Base-by-base conservation (phyloP, 352 stramenopile species). In the Pythium volutum region DNA sequence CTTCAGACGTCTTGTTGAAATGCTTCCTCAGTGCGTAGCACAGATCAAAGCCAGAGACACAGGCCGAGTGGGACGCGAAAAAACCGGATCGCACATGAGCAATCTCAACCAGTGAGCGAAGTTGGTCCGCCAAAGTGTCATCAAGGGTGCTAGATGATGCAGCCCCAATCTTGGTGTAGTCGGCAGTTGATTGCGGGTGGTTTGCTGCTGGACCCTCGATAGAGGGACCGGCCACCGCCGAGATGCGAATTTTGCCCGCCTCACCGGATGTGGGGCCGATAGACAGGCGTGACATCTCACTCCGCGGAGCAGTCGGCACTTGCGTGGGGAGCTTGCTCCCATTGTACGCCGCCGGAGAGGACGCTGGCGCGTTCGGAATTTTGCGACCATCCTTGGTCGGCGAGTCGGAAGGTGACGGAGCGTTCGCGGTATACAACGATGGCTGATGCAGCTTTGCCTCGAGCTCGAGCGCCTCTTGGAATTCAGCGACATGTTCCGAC, bases 361-460 rank as follows among this genome's bases (percentile, higher is more conserved):
- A 87, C 23, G 57, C 66, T n/a, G 77, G 67, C 10, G 64, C 52
- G 18, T 74, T 71, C 20, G 70, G 31, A 27, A 41, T 25, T 16
- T 80, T 82, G 2, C 33, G 52, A 18, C 20, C 7, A 33, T 43
- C 45, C 10, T 25, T 25, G 10, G 20, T 46, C 16, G 48, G 48
- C 11, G 54, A 42, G 14, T 23, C 26, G 6, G 56, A 33, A 11
- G 48, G 9, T 18, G 48, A 45, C 16, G 39, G 26, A 16, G 57
- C 11, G 15, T 53, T 69, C 11, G 47, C 71, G 50, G 66, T 78
- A 67, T 92, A 90, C 27, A 87, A 47, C 14, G 80, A 89, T 12
- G 86, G 84, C 55, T 95, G 86, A 52, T 95, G 84, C 22, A 95
- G 70, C 57, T 93, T 93, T n/a, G 86, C 86, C 57, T 95, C 86